phyloP scores from a whole-genome alignment of 2,329 filamentous ascomycete species.

The Neurospora sp. region DNA sequence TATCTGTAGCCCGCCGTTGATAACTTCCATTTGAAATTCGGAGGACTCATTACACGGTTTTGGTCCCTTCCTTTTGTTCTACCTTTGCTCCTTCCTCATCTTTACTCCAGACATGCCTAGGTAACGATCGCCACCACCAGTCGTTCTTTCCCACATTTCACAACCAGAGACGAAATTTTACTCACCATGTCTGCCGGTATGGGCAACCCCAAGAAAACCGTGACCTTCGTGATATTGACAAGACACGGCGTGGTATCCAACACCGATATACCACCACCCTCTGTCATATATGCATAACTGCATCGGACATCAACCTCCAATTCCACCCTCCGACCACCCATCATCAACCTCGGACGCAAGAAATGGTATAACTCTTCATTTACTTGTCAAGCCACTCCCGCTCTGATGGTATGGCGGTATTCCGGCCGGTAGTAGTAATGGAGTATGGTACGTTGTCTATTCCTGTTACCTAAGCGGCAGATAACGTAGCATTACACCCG shows the following conservation, averaged over 20 bases:
- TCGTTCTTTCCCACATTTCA: not conserved
- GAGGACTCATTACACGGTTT: not conserved
- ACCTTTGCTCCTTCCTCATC: not conserved
- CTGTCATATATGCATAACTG: not conserved
- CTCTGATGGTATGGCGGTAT: not conserved
- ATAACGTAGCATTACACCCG: not conserved
- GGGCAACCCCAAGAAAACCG: not conserved
- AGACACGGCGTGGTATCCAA: not conserved
- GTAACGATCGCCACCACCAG: not conserved
- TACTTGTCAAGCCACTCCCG: not conserved
- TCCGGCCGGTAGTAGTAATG: not conserved
- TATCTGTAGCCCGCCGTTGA: not conserved
- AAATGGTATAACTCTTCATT: not conserved
- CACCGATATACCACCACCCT: not conserved
- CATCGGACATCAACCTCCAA: not conserved
- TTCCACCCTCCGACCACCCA: not conserved
- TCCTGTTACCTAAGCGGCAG: not conserved
- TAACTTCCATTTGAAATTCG: not conserved
- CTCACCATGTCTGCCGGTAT: not conserved
- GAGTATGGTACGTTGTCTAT: not conserved
- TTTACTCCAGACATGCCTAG: not conserved
- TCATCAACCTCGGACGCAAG: not conserved
- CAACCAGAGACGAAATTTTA: not conserved
- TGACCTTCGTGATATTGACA: not conserved
- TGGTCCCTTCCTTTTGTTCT: not conserved